Evolutionary conservation across 192 early-diverging fungal genomes (phyloP).

Genomic region (Pilaira anomala): DNA sequence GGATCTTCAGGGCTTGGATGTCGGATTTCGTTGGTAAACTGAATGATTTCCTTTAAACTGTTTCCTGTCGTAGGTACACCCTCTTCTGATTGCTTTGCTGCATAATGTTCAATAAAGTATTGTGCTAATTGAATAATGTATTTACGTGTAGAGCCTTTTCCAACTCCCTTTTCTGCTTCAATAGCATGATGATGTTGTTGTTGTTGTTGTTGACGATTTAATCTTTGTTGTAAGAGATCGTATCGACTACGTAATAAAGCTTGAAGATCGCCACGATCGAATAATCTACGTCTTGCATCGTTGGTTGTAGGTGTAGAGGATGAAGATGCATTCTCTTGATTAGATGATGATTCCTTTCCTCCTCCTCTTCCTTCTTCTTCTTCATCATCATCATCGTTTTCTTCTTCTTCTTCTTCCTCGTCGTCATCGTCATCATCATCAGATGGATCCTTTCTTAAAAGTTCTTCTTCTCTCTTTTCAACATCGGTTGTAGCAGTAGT

Average conservation of each 20-base stretch:
- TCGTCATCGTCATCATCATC: slow-evolving; percentile 1
- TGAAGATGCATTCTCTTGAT: too few relatives aligned
- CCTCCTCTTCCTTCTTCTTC: neutral
- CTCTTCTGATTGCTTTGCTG: neutral
- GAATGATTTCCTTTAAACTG: slow-evolving; percentile 10
- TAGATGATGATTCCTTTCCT: too few relatives aligned
- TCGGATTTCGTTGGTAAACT: neutral
- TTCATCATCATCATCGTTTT: slow-evolving; percentile 7
- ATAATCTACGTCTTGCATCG: too few relatives aligned
- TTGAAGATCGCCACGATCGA: slow-evolving; percentile 8
- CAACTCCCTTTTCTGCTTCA: slow-evolving; percentile 37
- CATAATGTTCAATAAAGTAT: slow-evolving; percentile 13
- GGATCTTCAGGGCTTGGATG: neutral
- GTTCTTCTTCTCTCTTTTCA: neutral
- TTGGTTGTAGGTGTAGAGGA: too few relatives aligned
- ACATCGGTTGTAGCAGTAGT: neutral
- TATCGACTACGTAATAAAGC: slow-evolving; percentile 15
- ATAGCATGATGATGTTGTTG: too few relatives aligned
- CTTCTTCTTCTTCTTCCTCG: slow-evolving; percentile 5
- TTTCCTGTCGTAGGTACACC: slow-evolving; percentile 5
- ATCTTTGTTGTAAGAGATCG: neutral
- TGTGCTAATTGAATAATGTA: slow-evolving; percentile 41
- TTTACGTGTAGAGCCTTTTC: slow-evolving; percentile 38
- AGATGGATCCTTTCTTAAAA: neutral
- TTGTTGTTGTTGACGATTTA: too few relatives aligned